Base-by-base conservation (phyloP, 176 grass and related monocot species). In the Bothriochloa decipiens region DNA sequence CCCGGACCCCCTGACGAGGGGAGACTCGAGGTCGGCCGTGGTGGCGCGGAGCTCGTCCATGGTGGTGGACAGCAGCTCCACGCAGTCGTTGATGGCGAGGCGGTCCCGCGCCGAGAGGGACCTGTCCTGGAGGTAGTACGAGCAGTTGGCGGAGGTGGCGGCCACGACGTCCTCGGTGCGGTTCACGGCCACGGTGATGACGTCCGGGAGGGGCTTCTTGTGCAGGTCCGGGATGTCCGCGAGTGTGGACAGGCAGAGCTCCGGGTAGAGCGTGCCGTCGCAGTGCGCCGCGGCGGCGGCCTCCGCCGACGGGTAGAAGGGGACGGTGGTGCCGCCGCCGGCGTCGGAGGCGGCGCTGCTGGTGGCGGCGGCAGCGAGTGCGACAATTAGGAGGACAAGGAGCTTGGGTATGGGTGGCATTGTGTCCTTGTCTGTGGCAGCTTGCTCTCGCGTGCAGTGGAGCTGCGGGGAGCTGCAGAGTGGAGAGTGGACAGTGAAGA, bases 201-300 rank as follows among this genome's bases (percentile, higher is more conserved):
- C 90, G 7, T 94, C 90, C 10, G 88, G 77, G 37, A 94, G 86
- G 14, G 90, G 20, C 68, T 94, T 94, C 80, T 73, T 72, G 43
- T 84, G 81, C 42, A 94, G 84, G 42, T 94, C 75, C 23, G 84
- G 84, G 41, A 94, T 82, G 85, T 82, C 45, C 27, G 92, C 70
- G 4, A 97, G 92, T 1, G 95, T 92, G 17, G 95, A 91, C 50
- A 62, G 47, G 80, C 95, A 97, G 3, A 97, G 67, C 1, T 92
- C 90, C 1, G 84, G 78, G 78, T 97, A 94, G 8, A 97, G 88
- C 61, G 95, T 92, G 40, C 92, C 95, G 11, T 87, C 86, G 72
- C 95, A 97, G 72, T 97, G 88, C 68, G 79, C 62, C 7, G 83
- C 79, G 0, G 89, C 89, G 15, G 82, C 86, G 13, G 79, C 67